phyloP scores from a whole-genome alignment of 176 grass and related monocot genomes.

The Aegilops umbellulata region DNA sequence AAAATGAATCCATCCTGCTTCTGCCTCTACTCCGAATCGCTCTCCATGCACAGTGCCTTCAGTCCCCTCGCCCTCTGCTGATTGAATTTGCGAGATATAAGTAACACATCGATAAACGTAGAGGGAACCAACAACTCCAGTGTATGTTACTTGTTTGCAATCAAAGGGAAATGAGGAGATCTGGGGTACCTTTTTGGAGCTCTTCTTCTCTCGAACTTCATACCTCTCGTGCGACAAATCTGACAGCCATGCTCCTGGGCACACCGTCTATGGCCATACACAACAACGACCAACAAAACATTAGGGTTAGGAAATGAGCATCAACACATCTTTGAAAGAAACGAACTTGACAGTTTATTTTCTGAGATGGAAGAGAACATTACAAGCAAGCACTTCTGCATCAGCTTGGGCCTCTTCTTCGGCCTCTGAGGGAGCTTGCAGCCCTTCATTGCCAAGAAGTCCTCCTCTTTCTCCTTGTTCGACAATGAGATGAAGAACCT shows the following conservation, averaged over 20 bases:
- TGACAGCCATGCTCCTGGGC: conserved; percentile 90
- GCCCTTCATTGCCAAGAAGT: conserved; percentile 98
- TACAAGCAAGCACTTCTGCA: conserved; percentile 95
- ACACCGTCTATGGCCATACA: conserved; percentile 56
- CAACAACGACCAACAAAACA: conserved; percentile 6
- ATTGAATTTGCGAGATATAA: conserved; percentile 1
- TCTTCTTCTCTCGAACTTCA: conserved; percentile 97
- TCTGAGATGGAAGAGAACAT: neutral
- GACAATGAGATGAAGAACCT: conserved; percentile 94
- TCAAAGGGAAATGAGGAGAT: neutral
- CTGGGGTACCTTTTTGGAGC: conserved; percentile 70
- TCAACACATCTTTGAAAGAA: neutral
- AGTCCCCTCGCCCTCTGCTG: conserved; percentile 89
- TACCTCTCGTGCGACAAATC: conserved; percentile 96
- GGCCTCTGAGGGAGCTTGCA: conserved; percentile 97
- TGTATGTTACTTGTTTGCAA: neutral
- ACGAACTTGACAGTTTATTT: neutral
- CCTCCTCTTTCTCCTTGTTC: conserved; percentile 99
- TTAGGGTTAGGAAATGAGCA: neutral
- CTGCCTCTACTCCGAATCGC: conserved; percentile 67
- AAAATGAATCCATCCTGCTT: conserved; percentile 10
- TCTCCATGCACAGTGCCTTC: conserved; percentile 93
- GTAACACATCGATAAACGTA: neutral
- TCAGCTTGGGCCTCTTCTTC: conserved; percentile 94
- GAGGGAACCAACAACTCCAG: neutral